Evolutionary conservation across 306 rosid genomes (phyloP).

Genomic region (Cucurbita pepo): DNA sequence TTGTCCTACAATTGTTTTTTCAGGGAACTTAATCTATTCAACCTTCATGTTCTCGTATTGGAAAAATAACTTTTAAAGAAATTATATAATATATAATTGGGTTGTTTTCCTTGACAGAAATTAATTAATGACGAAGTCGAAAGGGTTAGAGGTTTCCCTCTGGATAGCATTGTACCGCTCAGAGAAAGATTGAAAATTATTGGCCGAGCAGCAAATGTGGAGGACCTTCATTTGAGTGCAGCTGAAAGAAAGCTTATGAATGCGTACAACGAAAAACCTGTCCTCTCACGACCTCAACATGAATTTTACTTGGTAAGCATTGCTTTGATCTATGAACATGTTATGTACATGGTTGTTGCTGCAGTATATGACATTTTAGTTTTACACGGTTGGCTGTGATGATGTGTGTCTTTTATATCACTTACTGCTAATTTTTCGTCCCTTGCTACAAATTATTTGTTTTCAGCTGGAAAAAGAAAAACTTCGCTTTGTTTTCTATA

Average conservation of each 20-base stretch:
- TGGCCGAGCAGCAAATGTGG: constrained; percentile 67
- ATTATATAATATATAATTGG: neutral
- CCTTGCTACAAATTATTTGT: neutral
- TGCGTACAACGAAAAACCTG: constrained; percentile 94
- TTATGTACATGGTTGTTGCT: neutral
- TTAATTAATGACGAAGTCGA: constrained; percentile 86
- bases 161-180: constrained; percentile 69
- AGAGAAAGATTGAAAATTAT: constrained; percentile 85
- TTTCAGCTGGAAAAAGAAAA: neutral
- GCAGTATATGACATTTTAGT: neutral
- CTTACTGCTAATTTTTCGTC: neutral
- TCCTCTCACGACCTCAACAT: constrained; percentile 93
- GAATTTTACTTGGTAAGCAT: constrained; percentile 70
- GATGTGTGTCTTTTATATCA: neutral
- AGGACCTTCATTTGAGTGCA: constrained; percentile 60
- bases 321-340: neutral
- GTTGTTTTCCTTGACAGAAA: constrained; percentile 35
- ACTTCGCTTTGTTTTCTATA: neutral
- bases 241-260: constrained; percentile 81
- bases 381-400: neutral
- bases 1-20: neutral
- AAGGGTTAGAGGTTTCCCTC: constrained; percentile 87
- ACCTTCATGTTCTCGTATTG: neutral
- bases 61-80: neutral
- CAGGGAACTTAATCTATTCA: neutral